phyloP scores from a whole-genome alignment of 164 flowering plant genomes.

The Vitis rotundifolia region DNA sequence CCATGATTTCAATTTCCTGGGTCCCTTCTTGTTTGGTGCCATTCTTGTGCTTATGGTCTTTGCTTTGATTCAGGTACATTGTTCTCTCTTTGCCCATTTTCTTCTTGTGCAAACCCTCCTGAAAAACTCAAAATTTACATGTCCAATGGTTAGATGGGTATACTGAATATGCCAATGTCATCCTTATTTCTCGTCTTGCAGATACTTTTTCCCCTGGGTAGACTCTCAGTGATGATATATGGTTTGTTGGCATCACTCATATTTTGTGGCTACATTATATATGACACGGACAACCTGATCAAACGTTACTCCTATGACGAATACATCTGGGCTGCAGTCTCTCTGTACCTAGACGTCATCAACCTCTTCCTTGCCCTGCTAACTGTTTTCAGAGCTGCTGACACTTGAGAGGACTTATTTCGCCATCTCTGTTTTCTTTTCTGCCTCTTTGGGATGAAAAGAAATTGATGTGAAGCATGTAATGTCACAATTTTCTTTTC shows the following conservation, averaged over 20 bases:
- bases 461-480: background rate
- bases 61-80: slow-evolving; percentile 57
- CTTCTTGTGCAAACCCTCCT: too few relatives aligned
- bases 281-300: slow-evolving; percentile 92
- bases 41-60: slow-evolving; percentile 54
- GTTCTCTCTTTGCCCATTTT: background rate
- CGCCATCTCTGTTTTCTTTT: background rate
- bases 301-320: slow-evolving; percentile 86
- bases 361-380: slow-evolving; percentile 79
- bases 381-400: slow-evolving; percentile 68
- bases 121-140: too few relatives aligned
- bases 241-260: slow-evolving; percentile 75
- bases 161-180: background rate
- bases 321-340: slow-evolving; percentile 89
- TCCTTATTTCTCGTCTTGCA: slow-evolving; percentile 24
- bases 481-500: background rate
- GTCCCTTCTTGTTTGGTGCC: slow-evolving; percentile 76
- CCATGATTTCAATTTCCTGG: slow-evolving; percentile 72
- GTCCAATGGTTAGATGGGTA: background rate
- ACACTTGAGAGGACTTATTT: slow-evolving; percentile 24
- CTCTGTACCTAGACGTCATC: slow-evolving; percentile 77
- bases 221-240: slow-evolving; percentile 63
- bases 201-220: slow-evolving; percentile 83
- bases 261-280: slow-evolving; percentile 85
- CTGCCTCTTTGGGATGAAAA: background rate